phyloP scores from a whole-genome alignment of 306 rosid genomes.

The Rosa persica region DNA sequence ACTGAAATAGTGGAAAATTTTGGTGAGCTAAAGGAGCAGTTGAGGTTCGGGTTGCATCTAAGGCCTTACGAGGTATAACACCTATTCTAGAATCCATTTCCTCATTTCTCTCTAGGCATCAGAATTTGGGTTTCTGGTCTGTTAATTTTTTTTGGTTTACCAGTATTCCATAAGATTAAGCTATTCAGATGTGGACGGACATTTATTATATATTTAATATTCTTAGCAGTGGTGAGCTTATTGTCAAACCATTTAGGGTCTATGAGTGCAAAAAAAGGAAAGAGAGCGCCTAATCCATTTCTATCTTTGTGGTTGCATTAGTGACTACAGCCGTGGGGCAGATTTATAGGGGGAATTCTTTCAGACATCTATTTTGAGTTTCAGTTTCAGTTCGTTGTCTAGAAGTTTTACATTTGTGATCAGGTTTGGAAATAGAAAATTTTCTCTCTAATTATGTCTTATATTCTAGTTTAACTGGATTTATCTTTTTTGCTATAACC shows the following conservation, averaged over 20 bases:
- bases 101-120: slow-evolving; percentile 13
- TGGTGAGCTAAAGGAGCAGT: slow-evolving; percentile 56
- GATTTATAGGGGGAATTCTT: not conserved
- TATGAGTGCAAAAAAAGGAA: not conserved
- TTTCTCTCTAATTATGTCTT: not conserved
- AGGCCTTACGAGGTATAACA: slow-evolving; percentile 64
- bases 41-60: slow-evolving; percentile 65
- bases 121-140: slow-evolving; percentile 16
- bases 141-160: not conserved
- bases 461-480: not conserved
- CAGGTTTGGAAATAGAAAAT: not conserved
- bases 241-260: not conserved
- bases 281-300: not conserved
- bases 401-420: not conserved
- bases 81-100: slow-evolving; percentile 18
- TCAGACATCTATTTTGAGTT: not conserved
- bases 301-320: not conserved
- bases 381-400: not conserved
- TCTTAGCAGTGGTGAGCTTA: not conserved
- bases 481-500: not conserved
- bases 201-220: not conserved
- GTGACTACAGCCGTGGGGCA: not conserved
- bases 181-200: not conserved
- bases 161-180: not conserved
- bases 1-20: slow-evolving; percentile 59